Percentiles rank a stretch among this genome's conserved stretches.
These are phyloP conservation scores for Orbilia javanica DNA, from an alignment of 2,329 filamentous ascomycete species.

Conservation along the genomic window DNA sequence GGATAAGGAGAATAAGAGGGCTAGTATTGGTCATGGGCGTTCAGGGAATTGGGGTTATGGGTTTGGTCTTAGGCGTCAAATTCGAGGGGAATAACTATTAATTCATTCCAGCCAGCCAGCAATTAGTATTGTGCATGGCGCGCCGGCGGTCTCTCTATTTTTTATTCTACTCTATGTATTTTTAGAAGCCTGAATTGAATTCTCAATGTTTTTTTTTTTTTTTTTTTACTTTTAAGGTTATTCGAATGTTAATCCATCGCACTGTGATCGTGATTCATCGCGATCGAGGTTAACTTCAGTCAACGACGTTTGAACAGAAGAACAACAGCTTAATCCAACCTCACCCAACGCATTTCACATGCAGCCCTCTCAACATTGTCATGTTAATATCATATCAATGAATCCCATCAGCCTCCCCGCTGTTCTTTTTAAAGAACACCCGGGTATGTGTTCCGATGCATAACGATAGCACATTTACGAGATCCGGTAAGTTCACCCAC, in stretches of 20 bases:
- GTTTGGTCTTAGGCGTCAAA: not conserved
- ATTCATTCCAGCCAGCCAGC: not conserved
- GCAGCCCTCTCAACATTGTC: no score
- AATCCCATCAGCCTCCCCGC: no score
- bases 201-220: no score
- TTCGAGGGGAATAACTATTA: not conserved
- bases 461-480: not conserved
- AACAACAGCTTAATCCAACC: conserved; percentile 4
- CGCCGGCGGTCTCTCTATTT: not conserved
- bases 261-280: no score
- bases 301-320: not conserved
- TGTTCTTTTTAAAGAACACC: no score
- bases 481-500: not conserved
- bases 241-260: not conserved
- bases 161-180: not conserved
- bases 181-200: not conserved
- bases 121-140: not conserved
- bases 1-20: not conserved
- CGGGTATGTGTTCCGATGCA: not conserved
- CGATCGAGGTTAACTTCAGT: not conserved
- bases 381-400: no score
- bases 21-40: not conserved
- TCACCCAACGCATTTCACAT: conserved; percentile 14
- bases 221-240: not conserved
- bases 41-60: conserved; percentile 1